Percentiles rank a stretch among this genome's conserved stretches.
phyloP scores from a whole-genome alignment of 768 basidiomycete species.

The Strobilomyces dryophilus region DNA sequence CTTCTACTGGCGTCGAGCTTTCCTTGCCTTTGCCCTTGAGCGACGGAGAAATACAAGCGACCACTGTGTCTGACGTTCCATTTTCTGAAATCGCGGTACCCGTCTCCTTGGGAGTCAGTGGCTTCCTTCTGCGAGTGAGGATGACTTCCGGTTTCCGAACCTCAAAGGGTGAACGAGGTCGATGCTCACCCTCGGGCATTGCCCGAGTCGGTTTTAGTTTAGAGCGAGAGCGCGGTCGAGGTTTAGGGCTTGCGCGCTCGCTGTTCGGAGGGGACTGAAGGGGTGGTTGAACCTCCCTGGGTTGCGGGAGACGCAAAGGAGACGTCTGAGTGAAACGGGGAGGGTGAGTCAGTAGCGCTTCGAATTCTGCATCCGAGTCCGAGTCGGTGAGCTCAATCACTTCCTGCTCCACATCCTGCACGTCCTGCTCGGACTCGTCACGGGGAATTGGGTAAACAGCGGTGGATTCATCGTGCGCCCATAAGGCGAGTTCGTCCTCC shows the following conservation, averaged over 20 bases:
- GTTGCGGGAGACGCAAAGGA: slow-evolving; percentile 1
- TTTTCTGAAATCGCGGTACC: neutral
- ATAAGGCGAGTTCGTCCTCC: slow-evolving; percentile 47
- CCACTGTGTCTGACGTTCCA: neutral
- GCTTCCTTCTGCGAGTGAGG: slow-evolving; percentile 4
- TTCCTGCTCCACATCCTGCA: slow-evolving; percentile 14
- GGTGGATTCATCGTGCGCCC: slow-evolving; percentile 41
- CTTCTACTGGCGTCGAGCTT: neutral
- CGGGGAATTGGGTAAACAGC: slow-evolving; percentile 30
- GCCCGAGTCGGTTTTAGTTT: neutral
- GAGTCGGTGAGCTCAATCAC: slow-evolving; percentile 24
- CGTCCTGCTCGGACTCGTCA: slow-evolving; percentile 16
- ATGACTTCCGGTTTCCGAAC: slow-evolving; percentile 11
- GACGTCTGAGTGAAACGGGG: slow-evolving; percentile 11
- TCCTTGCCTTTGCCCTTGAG: slow-evolving; percentile 21
- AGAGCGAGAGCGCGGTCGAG: slow-evolving; percentile 6
- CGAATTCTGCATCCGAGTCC: slow-evolving; percentile 30
- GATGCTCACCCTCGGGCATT: slow-evolving; percentile 2
- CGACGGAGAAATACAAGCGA: neutral
- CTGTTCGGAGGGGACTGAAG: slow-evolving; percentile 15
- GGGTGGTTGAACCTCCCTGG: slow-evolving; percentile 3
- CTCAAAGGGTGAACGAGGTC: slow-evolving; percentile 1
- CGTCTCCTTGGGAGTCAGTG: neutral
- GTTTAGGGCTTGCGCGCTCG: slow-evolving; percentile 10
- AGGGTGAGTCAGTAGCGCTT: slow-evolving; percentile 23